Evolutionary conservation across 148 eudicot genomes (phyloP), one percentile per base, ranked within the genome.

Genomic region (Nepenthes mirabilis): DNA sequence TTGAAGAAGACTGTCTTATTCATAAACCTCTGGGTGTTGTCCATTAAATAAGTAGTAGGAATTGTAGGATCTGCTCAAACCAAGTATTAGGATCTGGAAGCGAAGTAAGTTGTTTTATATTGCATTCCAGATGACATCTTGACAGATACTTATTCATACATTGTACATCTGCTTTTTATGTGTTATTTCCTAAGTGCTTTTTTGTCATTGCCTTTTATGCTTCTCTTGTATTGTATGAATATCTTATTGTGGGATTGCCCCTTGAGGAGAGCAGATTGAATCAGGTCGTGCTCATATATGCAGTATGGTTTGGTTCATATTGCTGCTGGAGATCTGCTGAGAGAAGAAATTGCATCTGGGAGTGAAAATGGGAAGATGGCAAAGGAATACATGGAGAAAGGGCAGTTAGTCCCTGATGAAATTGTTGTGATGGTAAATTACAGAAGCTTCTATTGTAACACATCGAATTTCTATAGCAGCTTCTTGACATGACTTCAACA

Each of bases 281-380:
- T 79, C 64, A 72, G 71, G 65, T 70, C 52, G 35, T 77, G 70
- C 73, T 79, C 68, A 14, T 74, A 69, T 73, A 65, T 94, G 97
- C 90, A 94, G 97, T 94, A 84, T 84, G 81, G 79, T 66, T 76
- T 94, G 77, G 99, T 94, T 72, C 99, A 94, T 76, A 78, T 94
- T 76, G 87, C 97, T 52, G 97, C 97, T 71, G 99, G 99, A 40
- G 99, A 89, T 79, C 80, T 94, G 54, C 74, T 89, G 55, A 79
- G 97, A 75, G 90, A 83, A 35, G 95, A 89, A 74, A 80, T 89
- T 70, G 75, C 97, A 57, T 75, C 84, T 57, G 90, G 90, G 62
- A 89, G 90, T 71, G 95, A 84, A 73, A 89, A 86, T 51, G 99
- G 97, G 64, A 79, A 67, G 74, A 76, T 48, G 34, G 97, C 99